Evolutionary conservation across 2,329 filamentous ascomycete genomes (phyloP), one percentile per base, ranked within the genome.

Genomic region (Xenoacremonium recifei): DNA sequence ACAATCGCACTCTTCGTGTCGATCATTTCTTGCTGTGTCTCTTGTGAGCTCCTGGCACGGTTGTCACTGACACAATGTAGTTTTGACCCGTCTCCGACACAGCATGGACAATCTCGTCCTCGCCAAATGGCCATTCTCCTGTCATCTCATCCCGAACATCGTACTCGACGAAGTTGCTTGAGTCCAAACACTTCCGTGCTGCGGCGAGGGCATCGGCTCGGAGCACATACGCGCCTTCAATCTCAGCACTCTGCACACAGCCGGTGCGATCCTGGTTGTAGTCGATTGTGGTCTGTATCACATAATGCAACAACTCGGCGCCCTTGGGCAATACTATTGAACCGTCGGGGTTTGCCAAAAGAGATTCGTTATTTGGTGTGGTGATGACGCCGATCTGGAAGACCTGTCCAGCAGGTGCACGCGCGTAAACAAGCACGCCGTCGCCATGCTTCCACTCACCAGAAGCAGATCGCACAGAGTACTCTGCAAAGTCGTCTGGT

Each of bases 41-140:
- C 18, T 45, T 37, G 31, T 42, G 43, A 6, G 39, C 43, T n/a
- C 39, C 35, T 21, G 56, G 52, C 4, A 58, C 51, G 5, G 64
- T 65, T 48, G 59, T 65, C 5, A 73, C 61, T 3, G 60, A 54
- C 5, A 72, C 59, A 3, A 55, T 47, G 33, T 60, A 65, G 49
- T 72, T 71, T 57, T 70, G 63, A 1, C 71, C 71, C 6, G 57
- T 67, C 32, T 64, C 54, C 0, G 62, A 60, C 2, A 75, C 67
- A 5, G 70, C 71, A 44, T 71, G 70, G 12, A 69, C 64, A 2
- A 70, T 43, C 3, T 68, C 64, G 18, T 73, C 67, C 13, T 71
- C 68, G 5, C 69, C 70, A 61, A 65, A 75, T 2, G 69, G 68
- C 68, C 70, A 72, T 41, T 68, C 45, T 3, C 47, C 55, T 2